phyloP scores from a whole-genome alignment of 225 moss, liverwort and hornwort species.

The Sphagnum contortum region DNA sequence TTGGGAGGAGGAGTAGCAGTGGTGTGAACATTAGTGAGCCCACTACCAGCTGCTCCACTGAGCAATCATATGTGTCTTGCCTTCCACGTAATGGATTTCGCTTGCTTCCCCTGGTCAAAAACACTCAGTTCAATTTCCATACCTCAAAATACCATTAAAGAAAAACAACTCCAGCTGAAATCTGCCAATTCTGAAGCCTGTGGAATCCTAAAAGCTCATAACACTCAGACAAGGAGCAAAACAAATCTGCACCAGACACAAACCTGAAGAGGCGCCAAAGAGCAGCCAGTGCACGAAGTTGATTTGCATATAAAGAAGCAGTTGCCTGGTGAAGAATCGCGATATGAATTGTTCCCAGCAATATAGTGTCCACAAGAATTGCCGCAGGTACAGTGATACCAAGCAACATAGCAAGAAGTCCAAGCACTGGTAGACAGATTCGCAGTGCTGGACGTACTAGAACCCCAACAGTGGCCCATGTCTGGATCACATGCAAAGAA shows the following conservation, averaged over 20 bases:
- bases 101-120: slow-evolving; percentile 67
- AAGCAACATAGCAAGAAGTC: slow-evolving; percentile 51
- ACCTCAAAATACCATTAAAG: too few relatives aligned
- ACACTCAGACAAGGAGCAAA: too few relatives aligned
- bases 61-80: slow-evolving; percentile 90
- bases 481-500: slow-evolving; percentile 86
- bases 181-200: too few relatives aligned
- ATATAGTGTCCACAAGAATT: slow-evolving; percentile 69
- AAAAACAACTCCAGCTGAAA: too few relatives aligned
- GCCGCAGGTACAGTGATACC: slow-evolving; percentile 78
- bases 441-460: slow-evolving; percentile 53
- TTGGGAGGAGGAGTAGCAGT: slow-evolving; percentile 78
- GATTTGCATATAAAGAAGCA: slow-evolving; percentile 79
- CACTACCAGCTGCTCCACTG: slow-evolving; percentile 93
- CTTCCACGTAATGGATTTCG: slow-evolving; percentile 76
- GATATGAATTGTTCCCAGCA: slow-evolving; percentile 70
- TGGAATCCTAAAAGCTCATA: too few relatives aligned
- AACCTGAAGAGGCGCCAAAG: slow-evolving; percentile 96
- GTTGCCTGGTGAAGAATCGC: slow-evolving; percentile 76
- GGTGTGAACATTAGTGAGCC: slow-evolving; percentile 98
- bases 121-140: too few relatives aligned
- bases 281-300: slow-evolving; percentile 87
- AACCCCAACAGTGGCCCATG: slow-evolving; percentile 85
- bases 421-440: slow-evolving; percentile 42
- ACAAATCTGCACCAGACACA: neutral